Percentiles rank a stretch among this genome's conserved stretches.
These are phyloP conservation scores for Arachis stenosperma DNA, from an alignment of 306 rosid genomes.

Conservation along the genomic window DNA sequence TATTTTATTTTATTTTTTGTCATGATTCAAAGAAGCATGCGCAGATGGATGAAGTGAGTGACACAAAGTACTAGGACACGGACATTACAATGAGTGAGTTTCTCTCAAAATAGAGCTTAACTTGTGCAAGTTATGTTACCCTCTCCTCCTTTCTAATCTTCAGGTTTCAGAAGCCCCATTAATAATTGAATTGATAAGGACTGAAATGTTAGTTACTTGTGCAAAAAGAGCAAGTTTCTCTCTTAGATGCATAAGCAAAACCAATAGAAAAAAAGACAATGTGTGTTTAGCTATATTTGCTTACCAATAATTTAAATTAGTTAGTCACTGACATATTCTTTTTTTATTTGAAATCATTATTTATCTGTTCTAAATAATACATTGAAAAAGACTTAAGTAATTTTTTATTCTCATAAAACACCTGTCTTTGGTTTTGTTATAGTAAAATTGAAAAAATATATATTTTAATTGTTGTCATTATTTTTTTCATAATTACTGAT, in stretches of 20 bases:
- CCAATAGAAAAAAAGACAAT: background rate
- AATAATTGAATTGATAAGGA: background rate
- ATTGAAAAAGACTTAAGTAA: too few species aligned
- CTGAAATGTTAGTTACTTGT: background rate
- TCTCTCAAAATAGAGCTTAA: conserved; percentile 17
- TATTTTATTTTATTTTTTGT: conserved; percentile 23
- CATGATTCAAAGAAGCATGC: conserved; percentile 68
- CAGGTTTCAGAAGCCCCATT: conserved; percentile 5
- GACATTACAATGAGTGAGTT: conserved; percentile 9
- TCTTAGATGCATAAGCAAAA: background rate
- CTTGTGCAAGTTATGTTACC: conserved; percentile 14
- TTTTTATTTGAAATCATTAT: too few species aligned
- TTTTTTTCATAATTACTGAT: too few species aligned
- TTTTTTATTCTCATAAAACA: too few species aligned
- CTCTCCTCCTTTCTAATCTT: background rate
- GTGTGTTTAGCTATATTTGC: conserved; percentile 31
- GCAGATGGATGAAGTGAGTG: conserved; percentile 30
- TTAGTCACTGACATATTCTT: too few species aligned
- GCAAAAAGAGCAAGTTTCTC: conserved; percentile 28
- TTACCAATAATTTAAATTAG: too few species aligned
- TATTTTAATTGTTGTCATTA: too few species aligned
- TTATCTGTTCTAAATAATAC: too few species aligned
- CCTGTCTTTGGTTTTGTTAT: too few species aligned
- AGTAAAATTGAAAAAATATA: too few species aligned
- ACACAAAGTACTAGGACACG: conserved; percentile 41